Base-by-base conservation (phyloP, 768 basidiomycete genomes). In the Dacryopinax spathularia region DNA sequence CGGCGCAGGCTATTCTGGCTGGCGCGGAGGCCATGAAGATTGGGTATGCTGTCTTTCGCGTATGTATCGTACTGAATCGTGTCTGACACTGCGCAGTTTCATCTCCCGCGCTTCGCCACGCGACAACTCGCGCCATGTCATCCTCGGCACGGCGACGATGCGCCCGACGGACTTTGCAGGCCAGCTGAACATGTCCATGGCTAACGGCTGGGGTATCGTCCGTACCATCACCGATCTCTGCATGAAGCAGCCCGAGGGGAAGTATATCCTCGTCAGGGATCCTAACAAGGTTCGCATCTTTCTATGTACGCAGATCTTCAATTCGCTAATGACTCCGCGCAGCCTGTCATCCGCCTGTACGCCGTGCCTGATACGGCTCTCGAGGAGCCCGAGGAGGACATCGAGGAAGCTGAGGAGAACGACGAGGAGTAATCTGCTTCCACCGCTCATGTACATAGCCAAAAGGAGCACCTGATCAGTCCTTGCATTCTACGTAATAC, bases 201-300 rank as follows among this genome's bases (percentile, higher is more conserved):
- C 89, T 34, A 98, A 98, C 72, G 96, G 96, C 12, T 99, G 96
- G 96, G 96, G 96, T 62, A 97, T 99, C 70, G 91, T 98, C 33
- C 82, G 96, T 65, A 95, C 90, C 13, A 86, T 99, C 65, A 88
- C 90, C 31, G 96, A 99, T 71, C 75, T 98, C 65, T 90, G 89
- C 74, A 84, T 96, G 84, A 93, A 94, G 75, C 87, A 93, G 85
- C 91, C 91, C 22, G 95, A 98, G 75, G 96, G 96, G 73, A 96
- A 96, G 74, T 99, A 97, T 72, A 89, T 98, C 15, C 78, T 99
- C 29, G 85, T 99, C 61, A 96, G 95, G 76, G 96, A 99, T 75
- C 95, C 96, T 18, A 98, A 98, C 81, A 91, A 84, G 84, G 94
- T 95, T 71, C 69, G 81, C 18, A 56, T n/a, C 13, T 33, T 65